Percentiles rank a stretch among this genome's conserved stretches.
These are phyloP conservation scores for Salisapilia sapeloensis DNA, from an alignment of 352 stramenopile species.

Conservation along the genomic window DNA sequence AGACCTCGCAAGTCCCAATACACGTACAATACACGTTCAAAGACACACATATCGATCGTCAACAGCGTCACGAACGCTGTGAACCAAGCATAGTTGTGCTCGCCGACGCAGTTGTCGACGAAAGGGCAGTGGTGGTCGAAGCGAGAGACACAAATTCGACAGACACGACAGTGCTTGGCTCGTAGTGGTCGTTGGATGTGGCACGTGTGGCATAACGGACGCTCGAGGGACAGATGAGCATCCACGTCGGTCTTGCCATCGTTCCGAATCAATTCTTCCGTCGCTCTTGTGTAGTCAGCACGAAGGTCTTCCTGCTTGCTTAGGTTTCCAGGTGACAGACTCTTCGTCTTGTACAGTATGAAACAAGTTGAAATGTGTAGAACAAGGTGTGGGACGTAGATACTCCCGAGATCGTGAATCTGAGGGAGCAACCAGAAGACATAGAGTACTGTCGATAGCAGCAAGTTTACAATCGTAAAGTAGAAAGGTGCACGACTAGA, in stretches of 20 bases:
- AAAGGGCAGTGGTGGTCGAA: slow-evolving; percentile 99
- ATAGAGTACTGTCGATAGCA: slow-evolving; percentile 20
- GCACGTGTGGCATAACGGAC: slow-evolving; percentile 70
- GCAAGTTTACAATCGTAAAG: slow-evolving; percentile 42
- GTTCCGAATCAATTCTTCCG: slow-evolving; percentile 19
- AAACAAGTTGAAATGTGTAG: slow-evolving; percentile 41
- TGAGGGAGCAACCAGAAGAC: slow-evolving; percentile 26
- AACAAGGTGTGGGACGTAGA: slow-evolving; percentile 42
- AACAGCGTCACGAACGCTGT: slow-evolving; percentile 38
- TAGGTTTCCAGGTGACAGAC: slow-evolving; percentile 36
- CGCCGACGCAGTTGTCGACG: slow-evolving; percentile 97
- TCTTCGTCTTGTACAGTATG: slow-evolving; percentile 43
- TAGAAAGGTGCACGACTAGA: slow-evolving; percentile 42
- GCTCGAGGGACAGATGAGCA: slow-evolving; percentile 14
- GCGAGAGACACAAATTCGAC: slow-evolving; percentile 86
- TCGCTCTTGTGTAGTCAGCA: slow-evolving; percentile 38
- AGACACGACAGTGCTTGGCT: slow-evolving; percentile 83
- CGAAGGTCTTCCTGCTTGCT: slow-evolving; percentile 12
- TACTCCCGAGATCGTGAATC: slow-evolving; percentile 29
- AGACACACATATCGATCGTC: slow-evolving; percentile 17
- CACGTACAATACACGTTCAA: slow-evolving; percentile 46
- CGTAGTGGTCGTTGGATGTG: slow-evolving; percentile 55
- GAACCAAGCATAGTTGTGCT: slow-evolving; percentile 92
- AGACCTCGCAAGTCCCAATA: no score
- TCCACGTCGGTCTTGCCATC: slow-evolving; percentile 2